Evolutionary conservation across 352 stramenopile genomes (phyloP).

Genomic region (Globisporangium alternatum): DNA sequence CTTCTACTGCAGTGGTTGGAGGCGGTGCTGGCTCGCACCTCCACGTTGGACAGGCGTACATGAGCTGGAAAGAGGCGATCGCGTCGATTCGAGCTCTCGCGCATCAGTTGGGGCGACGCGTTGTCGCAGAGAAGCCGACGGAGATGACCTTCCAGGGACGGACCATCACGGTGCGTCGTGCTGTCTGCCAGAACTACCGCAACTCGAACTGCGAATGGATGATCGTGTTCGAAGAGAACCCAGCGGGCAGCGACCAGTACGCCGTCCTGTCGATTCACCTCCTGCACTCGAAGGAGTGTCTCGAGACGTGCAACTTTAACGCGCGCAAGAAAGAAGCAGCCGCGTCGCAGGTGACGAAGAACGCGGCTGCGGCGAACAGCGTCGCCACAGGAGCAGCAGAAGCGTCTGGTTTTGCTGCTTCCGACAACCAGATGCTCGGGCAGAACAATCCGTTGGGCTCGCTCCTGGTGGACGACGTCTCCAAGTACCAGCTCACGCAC

Average conservation of each 20-base stretch:
- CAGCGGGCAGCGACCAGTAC: conserved; percentile 36
- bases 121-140: conserved; percentile 46
- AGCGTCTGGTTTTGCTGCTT: conserved; percentile 1
- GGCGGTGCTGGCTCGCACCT: conserved; percentile 30
- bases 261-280: conserved; percentile 54
- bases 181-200: conserved; percentile 71
- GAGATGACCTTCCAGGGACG: conserved; percentile 43
- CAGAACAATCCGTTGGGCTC: conserved; percentile 26
- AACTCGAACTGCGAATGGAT: conserved; percentile 73
- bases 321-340: conserved; percentile 42
- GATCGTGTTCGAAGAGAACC: conserved; percentile 52
- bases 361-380: background rate
- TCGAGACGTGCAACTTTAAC: conserved; percentile 77
- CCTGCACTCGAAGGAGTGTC: conserved; percentile 67
- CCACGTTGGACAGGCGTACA: conserved; percentile 43
- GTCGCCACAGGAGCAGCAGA: background rate
- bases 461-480: conserved; percentile 54
- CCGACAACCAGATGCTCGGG: conserved; percentile 6
- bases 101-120: conserved; percentile 55
- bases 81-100: conserved; percentile 45
- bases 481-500: conserved; percentile 69
- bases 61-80: conserved; percentile 61
- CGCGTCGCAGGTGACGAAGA: conserved; percentile 7
- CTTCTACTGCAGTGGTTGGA: conserved; percentile 1
- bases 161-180: conserved; percentile 41